Conservation (phyloP, 2,329 filamentous ascomycete species). For the Conoideocrella luteorostrata region DNA sequence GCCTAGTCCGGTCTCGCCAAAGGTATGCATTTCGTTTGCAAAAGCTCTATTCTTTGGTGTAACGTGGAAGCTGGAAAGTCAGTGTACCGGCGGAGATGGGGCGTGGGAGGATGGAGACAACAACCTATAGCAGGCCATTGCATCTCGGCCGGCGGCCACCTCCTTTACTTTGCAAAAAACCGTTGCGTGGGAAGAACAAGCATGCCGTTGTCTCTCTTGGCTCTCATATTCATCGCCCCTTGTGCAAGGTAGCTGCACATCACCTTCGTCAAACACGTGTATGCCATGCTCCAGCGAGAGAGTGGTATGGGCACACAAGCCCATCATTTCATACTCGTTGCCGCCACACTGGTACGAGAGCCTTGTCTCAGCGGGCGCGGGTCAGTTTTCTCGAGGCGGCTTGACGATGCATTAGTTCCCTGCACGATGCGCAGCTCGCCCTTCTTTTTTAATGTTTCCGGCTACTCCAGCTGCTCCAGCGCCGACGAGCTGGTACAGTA, state of each 20-base stretch:
- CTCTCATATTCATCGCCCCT: background rate
- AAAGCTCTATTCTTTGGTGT: background rate
- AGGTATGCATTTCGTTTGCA: background rate
- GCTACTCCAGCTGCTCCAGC: no score
- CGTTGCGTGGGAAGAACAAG: no score
- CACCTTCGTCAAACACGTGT: slow-evolving; percentile 7
- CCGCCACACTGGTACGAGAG: slow-evolving; percentile 1
- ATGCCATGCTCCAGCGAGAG: slow-evolving; percentile 3
- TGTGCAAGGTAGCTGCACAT: slow-evolving; percentile 2
- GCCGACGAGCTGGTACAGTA: no score
- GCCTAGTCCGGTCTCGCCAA: background rate
- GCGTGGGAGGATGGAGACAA: no score
- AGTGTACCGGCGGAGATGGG: no score
- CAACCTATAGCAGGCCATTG: no score
- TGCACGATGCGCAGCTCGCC: no score
- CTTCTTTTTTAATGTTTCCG: no score
- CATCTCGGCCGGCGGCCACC: no score
- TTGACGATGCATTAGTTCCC: no score
- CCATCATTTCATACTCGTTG: background rate
- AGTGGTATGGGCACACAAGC: background rate
- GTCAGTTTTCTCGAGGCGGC: background rate
- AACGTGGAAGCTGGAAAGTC: background rate
- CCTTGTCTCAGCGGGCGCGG: slow-evolving; percentile 4
- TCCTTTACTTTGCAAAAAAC: no score
- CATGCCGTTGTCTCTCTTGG: background rate